A percentile compares a stretch with the other conserved stretches of the same genome.
phyloP scores from a whole-genome alignment of 2,329 filamentous ascomycete genomes.

The Keithomyces neogunnii region DNA sequence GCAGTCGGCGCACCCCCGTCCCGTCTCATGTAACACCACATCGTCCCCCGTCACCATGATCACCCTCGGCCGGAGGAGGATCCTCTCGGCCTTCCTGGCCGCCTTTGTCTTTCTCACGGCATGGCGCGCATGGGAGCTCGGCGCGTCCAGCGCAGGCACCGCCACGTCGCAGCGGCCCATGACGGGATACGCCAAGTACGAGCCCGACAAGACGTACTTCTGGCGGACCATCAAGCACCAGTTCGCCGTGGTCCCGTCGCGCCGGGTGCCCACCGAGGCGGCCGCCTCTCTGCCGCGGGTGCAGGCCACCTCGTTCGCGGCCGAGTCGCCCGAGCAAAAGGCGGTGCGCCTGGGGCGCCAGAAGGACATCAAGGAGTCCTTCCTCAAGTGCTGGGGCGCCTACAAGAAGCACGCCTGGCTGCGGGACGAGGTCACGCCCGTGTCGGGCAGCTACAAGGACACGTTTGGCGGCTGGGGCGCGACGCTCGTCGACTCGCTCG shows the following conservation, averaged over 20 bases:
- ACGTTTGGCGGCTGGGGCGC: constrained; percentile 48
- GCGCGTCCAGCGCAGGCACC: not conserved
- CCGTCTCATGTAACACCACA: not conserved
- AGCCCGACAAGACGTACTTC: constrained; percentile 10
- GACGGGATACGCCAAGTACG: constrained; percentile 5
- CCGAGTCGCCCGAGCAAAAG: constrained; percentile 10
- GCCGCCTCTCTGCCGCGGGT: constrained; percentile 5
- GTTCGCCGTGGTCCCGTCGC: constrained; percentile 9
- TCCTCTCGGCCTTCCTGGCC: constrained; percentile 3
- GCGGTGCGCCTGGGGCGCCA: constrained; percentile 24
- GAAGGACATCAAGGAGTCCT: constrained; percentile 32
- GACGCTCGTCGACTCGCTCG: constrained; percentile 51
- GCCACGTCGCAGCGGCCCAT: not conserved
- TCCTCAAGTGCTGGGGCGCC: constrained; percentile 37
- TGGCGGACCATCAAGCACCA: constrained; percentile 13
- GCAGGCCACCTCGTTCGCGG: constrained; percentile 7
- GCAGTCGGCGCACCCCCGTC: not conserved
- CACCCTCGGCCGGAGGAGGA: constrained; percentile 6
- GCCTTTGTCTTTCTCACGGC: constrained; percentile 6
- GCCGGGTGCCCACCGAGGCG: constrained; percentile 7
- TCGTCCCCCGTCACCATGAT: constrained; percentile 3
- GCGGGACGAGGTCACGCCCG: constrained; percentile 41
- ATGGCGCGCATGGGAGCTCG: constrained; percentile 7
- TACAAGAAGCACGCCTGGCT: constrained; percentile 46
- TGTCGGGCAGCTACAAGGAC: constrained; percentile 37